phyloP scores from a whole-genome alignment of 2,329 filamentous ascomycete genomes.

The Colletotrichum chrysophilum region DNA sequence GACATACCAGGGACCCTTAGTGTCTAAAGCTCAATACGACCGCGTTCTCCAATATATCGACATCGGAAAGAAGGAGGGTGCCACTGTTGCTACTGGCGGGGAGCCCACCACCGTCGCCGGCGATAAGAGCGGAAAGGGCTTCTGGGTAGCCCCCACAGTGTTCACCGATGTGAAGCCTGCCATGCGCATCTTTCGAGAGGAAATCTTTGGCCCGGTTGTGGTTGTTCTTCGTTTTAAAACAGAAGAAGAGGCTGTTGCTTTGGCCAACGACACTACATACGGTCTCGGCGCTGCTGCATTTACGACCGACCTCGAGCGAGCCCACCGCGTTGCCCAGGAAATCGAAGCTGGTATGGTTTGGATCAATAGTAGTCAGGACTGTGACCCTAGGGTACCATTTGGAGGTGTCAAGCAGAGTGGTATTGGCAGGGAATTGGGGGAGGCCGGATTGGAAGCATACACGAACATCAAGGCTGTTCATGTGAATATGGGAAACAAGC shows the following conservation, averaged over 20 bases:
- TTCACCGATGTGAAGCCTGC: slow-evolving; percentile 44
- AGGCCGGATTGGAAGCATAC: neutral
- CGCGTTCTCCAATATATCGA: slow-evolving; percentile 74
- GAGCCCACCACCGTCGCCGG: slow-evolving; percentile 34
- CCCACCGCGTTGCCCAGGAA: slow-evolving; percentile 54
- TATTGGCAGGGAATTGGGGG: neutral
- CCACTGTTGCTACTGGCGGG: slow-evolving; percentile 68
- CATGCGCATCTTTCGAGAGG: slow-evolving; percentile 51
- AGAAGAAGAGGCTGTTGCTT: neutral
- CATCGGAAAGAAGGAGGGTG: slow-evolving; percentile 71
- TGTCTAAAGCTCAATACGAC: slow-evolving; percentile 74
- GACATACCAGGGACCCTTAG: slow-evolving; percentile 77
- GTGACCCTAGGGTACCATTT: slow-evolving; percentile 47
- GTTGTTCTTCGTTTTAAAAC: slow-evolving; percentile 28
- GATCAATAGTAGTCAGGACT: slow-evolving; percentile 54
- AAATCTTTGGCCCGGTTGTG: slow-evolving; percentile 51
- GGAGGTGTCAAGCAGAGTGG: slow-evolving; percentile 47
- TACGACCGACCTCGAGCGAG: slow-evolving; percentile 58
- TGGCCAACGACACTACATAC: slow-evolving; percentile 60
- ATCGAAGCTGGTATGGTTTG: slow-evolving; percentile 66
- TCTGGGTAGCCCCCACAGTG: slow-evolving; percentile 50
- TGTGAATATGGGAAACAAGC: neutral
- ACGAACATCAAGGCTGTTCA: neutral
- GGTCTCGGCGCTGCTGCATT: slow-evolving; percentile 68
- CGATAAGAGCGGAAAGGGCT: slow-evolving; percentile 38